A percentile compares a stretch with the other conserved stretches of the same genome.
phyloP scores from a whole-genome alignment of 1,139 yeast genomes.

The Pichia kudriavzevii region DNA sequence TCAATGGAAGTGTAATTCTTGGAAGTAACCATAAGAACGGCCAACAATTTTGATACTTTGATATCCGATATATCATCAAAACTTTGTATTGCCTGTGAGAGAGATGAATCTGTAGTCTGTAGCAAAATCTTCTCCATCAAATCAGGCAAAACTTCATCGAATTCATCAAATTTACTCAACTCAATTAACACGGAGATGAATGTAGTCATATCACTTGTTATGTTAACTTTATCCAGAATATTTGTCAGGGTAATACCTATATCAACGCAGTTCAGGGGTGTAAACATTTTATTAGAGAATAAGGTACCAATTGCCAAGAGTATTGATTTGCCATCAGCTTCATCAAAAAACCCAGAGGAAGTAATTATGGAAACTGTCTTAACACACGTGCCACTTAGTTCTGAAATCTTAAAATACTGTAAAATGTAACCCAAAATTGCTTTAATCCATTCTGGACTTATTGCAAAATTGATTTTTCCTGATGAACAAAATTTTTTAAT shows the following conservation, averaged over 20 bases:
- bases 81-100: constrained; percentile 11
- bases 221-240: constrained; percentile 7
- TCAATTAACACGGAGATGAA: constrained; percentile 11
- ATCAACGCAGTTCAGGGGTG: constrained; percentile 9
- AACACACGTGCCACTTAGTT: constrained; percentile 17
- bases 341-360: constrained; percentile 8
- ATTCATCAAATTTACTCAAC: constrained; percentile 7
- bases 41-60: constrained; percentile 32
- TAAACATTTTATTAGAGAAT: constrained; percentile 12
- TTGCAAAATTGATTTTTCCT: constrained; percentile 1
- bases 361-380: constrained; percentile 13
- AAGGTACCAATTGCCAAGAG: constrained; percentile 8
- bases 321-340: constrained; percentile 6
- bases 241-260: constrained; percentile 14
- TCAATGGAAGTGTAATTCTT: constrained; percentile 29
- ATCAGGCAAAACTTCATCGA: constrained; percentile 17
- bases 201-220: constrained; percentile 5
- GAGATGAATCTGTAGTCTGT: constrained; percentile 9
- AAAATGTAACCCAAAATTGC: constrained; percentile 13
- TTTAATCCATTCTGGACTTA: constrained; percentile 16
- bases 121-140: constrained; percentile 16
- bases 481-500: constrained; percentile 16
- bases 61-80: constrained; percentile 19
- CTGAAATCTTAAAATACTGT: constrained; percentile 19
- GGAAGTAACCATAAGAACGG: constrained; percentile 34